Evolutionary conservation across 176 grass and related monocot genomes (phyloP), one percentile per base, ranked within the genome.

Genomic region (Triticum timopheevii): DNA sequence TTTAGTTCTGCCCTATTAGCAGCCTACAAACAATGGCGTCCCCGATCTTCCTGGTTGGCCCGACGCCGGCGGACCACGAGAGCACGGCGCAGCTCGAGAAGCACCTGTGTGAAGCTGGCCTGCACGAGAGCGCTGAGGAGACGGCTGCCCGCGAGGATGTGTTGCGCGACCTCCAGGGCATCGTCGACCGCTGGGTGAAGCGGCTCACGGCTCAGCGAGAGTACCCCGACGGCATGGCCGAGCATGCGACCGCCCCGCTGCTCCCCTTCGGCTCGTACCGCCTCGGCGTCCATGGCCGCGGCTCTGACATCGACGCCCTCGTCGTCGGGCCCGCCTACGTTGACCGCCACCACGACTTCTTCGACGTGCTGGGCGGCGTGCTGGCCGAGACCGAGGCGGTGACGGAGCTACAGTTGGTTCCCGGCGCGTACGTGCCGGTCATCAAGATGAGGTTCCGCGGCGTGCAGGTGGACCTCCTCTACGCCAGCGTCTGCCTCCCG

Each of bases 241-340:
- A 91, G 36, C 82, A 82, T 31, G 92, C 95, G 47, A 97, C 91
- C 79, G 95, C 95, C 33, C 72, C 92, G 42, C 69, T 97, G 44
- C 86, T 94, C 77, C 93, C 90, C 4, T 97, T 97, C 84, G 95
- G 95, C 44, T 97, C 95, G 19, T 92, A 94, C 82, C 72, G 92
- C 74, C 77, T 97, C 50, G 95, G 95, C 80, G 95, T 97, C 73
- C 95, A 94, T 84, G 90, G 88, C 76, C 86, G 86, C 58, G 92
- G 86, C 82, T 89, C 95, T 73, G 95, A 97, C 40, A 87, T 97
- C 78, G 95, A 97, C 86, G 91, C 84, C 52, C 86, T 97, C 58
- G 93, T 93, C 86, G 84, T 97, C 16, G 92, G 95, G 10, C 92
- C 95, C 10, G 89, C 86, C 77, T 97, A 86, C 86, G 95, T 90